Conservation (phyloP, 106 monocot genomes). For the Ottelia alismoides region DNA sequence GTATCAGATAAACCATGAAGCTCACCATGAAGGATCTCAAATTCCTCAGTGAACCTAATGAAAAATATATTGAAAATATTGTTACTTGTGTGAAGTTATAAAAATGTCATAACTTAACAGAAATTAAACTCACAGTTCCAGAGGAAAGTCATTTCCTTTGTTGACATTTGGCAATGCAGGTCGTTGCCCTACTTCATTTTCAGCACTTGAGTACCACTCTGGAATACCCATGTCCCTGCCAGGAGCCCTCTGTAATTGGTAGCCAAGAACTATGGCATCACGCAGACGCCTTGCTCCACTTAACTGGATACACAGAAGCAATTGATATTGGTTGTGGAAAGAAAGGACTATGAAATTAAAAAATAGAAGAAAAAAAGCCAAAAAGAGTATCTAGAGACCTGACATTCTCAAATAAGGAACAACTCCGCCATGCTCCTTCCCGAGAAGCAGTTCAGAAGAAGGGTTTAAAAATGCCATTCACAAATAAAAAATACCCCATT, state of each 20-base stretch:
- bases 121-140: slow-evolving; percentile 59
- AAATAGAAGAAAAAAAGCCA: too few species aligned
- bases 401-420: too few species aligned
- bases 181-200: slow-evolving; percentile 66
- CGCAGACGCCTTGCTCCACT: slow-evolving; percentile 85
- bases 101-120: too few species aligned
- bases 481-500: too few species aligned
- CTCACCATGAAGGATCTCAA: slow-evolving; percentile 88
- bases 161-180: slow-evolving; percentile 17
- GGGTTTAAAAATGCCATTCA: too few species aligned
- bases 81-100: too few species aligned
- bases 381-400: too few species aligned
- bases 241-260: slow-evolving; percentile 87
- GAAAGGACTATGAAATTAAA: too few species aligned
- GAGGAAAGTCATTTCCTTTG: slow-evolving; percentile 20
- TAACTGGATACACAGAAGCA: slow-evolving; percentile 22
- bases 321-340: background rate
- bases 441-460: too few species aligned
- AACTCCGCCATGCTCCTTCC: too few species aligned
- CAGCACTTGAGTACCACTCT: slow-evolving; percentile 86
- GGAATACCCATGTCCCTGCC: slow-evolving; percentile 83
- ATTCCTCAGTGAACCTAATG: slow-evolving; percentile 46
- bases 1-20: slow-evolving; percentile 81
- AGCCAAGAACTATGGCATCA: slow-evolving; percentile 96
- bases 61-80: too few species aligned